Evolutionary conservation across 1,284 basidiomycete genomes (phyloP).

Genomic region (Volvariella volvacea): DNA sequence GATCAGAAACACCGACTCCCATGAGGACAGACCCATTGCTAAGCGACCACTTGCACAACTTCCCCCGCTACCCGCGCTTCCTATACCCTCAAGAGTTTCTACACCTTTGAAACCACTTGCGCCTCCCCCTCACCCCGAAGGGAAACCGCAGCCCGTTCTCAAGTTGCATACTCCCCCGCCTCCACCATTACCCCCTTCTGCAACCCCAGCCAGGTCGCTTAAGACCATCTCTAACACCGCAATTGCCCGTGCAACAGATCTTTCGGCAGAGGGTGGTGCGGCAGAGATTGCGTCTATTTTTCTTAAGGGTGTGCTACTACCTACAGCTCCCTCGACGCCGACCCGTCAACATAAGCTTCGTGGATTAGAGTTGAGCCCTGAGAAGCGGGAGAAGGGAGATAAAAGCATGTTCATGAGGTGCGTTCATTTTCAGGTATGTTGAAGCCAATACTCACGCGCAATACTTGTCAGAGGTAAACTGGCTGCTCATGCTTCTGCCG

Average conservation of each 20-base stretch:
- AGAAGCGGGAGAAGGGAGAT: conserved; percentile 30
- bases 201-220: conserved; percentile 14
- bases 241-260: conserved; percentile 33
- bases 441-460: background rate
- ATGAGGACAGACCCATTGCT: too few species aligned
- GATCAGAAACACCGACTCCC: too few species aligned
- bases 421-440: conserved; percentile 4
- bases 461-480: conserved; percentile 35
- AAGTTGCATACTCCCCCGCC: conserved; percentile 8
- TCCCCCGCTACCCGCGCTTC: too few species aligned
- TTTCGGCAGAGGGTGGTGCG: conserved; percentile 29
- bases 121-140: background rate
- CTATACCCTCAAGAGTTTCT: background rate
- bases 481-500: conserved; percentile 36
- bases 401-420: conserved; percentile 26
- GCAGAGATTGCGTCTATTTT: conserved; percentile 35
- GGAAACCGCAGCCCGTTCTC: background rate
- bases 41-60: background rate
- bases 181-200: conserved; percentile 11
- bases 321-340: conserved; percentile 14
- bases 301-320: conserved; percentile 26
- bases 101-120: background rate
- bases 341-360: conserved; percentile 9
- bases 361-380: conserved; percentile 36
- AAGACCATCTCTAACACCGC: conserved; percentile 34